These are phyloP conservation scores for Umbelopsis sp. DNA, from an alignment of 192 early-diverging fungal genomes.

Conservation along the genomic window DNA sequence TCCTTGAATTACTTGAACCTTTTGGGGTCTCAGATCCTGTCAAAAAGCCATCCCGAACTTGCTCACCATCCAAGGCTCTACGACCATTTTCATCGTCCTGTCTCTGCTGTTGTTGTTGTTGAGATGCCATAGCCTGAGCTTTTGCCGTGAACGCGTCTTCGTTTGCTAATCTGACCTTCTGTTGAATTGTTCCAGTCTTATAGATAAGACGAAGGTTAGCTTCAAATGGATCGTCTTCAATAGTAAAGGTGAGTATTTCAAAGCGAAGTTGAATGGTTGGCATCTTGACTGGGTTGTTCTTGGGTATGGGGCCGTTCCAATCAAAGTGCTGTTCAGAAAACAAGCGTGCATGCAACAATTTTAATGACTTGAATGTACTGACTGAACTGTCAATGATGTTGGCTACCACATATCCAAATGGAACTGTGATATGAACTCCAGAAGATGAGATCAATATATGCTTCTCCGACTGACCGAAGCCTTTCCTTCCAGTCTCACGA, in stretches of 20 bases:
- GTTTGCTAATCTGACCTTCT: conserved; percentile 31
- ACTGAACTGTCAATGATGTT: conserved; percentile 37
- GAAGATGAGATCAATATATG: not conserved
- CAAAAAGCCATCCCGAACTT: conserved; percentile 3
- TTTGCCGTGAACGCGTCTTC: conserved; percentile 44
- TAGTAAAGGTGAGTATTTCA: conserved; percentile 29
- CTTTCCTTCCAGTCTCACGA: not conserved
- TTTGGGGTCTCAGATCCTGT: not conserved
- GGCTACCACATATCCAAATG: conserved; percentile 37
- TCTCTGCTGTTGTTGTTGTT: conserved; percentile 13
- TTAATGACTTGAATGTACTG: conserved; percentile 35
- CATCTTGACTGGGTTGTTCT: conserved; percentile 27
- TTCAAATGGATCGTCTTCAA: conserved; percentile 53
- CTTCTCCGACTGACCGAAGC: not conserved
- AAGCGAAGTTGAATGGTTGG: conserved; percentile 31
- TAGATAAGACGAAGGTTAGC: conserved; percentile 34
- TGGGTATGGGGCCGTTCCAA: conserved; percentile 22
- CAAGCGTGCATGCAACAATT: conserved; percentile 28
- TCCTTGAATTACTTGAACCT: conserved; percentile 23
- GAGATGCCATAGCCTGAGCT: conserved; percentile 22
- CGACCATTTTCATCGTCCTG: not conserved
- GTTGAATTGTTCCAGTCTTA: conserved; percentile 39
- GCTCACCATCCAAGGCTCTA: conserved; percentile 2
- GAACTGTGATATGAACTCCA: conserved; percentile 38
- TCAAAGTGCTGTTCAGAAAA: conserved; percentile 22